These are phyloP conservation scores for Fraxinus dipetala DNA, from an alignment of 305 asterid genomes.

Conservation along the genomic window DNA sequence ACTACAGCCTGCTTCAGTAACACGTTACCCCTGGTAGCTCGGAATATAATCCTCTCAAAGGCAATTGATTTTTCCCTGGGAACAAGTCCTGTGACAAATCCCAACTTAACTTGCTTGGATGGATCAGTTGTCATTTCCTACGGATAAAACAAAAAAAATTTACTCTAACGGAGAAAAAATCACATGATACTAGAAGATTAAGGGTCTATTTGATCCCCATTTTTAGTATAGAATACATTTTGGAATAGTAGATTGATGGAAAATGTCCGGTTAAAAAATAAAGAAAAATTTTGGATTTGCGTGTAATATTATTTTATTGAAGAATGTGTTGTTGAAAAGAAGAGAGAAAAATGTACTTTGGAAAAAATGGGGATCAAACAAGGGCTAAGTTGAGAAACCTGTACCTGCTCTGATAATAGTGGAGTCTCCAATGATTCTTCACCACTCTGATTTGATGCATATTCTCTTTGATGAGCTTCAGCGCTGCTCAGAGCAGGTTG, in stretches of 20 bases:
- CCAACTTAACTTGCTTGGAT: conserved; percentile 96
- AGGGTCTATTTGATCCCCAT: background rate
- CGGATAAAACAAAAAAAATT: conserved; percentile 22
- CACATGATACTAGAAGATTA: conserved; percentile 15
- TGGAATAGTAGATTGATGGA: background rate
- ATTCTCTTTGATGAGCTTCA: conserved; percentile 73
- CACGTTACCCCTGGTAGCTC: conserved; percentile 98
- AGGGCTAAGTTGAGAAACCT: background rate
- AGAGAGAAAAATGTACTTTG: background rate
- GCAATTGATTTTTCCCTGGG: conserved; percentile 88
- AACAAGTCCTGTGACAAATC: conserved; percentile 86
- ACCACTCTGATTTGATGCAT: conserved; percentile 63
- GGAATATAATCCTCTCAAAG: conserved; percentile 95
- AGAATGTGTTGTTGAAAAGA: background rate
- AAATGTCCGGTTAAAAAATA: background rate
- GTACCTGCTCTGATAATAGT: conserved; percentile 73
- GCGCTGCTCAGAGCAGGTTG: conserved; percentile 79
- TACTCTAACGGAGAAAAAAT: conserved; percentile 15
- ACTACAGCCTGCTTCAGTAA: conserved; percentile 72
- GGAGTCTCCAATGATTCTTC: conserved; percentile 95
- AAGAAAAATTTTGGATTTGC: background rate
- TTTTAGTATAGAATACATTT: background rate
- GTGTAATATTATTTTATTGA: background rate
- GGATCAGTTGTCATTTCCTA: conserved; percentile 65
- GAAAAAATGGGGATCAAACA: background rate